Evolutionary conservation across 306 rosid species (phyloP), one percentile per base, ranked within the genome.

Genomic region (Coriaria nepalensis): DNA sequence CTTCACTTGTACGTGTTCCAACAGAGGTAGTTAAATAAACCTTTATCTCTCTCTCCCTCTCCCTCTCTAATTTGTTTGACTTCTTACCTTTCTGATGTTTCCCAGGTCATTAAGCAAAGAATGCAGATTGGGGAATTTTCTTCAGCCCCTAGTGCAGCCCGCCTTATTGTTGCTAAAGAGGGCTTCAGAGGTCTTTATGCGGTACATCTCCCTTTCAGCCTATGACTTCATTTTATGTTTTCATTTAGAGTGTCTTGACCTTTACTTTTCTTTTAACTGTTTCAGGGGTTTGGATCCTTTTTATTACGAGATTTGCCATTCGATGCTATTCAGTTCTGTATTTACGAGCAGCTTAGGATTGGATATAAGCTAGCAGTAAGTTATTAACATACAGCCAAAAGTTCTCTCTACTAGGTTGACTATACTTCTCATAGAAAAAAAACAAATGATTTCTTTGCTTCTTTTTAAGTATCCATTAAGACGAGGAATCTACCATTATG

Each of bases 281-380:
- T 73, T 45, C 55, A 82, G 93, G 93, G 93, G 32, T 82, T 73
- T 47, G 75, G 93, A 53, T 82, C 93, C 44, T 82, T 82, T 69
- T 68, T 82, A 55, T 56, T 82, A 69, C 75, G 93, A 73, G 93
- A 82, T 68, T 73, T 82, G 64, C 93, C 93, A 47, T 82, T 82
- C 73, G 93, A 82, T 68, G 93, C 87, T 47, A 53, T 78, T 49
- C 83, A 78, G 67, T 71, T 82, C 39, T 82, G 93, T 73, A 68
- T 82, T 59, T 82, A 82, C 10, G 93, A 82, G 81, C 93, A 82
- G 71, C 83, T 82, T 15, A 78, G 74, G 36, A 68, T 82, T 2
- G 93, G 93, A 43, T 82, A 76, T 65, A 82, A 76, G 62, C 41
- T 73, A 52, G 87, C 83, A 73, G 93, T 82, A 78, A 47, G 81